phyloP scores from a whole-genome alignment of 2,329 filamentous ascomycete genomes.

The Sclerotinia spermophila region DNA sequence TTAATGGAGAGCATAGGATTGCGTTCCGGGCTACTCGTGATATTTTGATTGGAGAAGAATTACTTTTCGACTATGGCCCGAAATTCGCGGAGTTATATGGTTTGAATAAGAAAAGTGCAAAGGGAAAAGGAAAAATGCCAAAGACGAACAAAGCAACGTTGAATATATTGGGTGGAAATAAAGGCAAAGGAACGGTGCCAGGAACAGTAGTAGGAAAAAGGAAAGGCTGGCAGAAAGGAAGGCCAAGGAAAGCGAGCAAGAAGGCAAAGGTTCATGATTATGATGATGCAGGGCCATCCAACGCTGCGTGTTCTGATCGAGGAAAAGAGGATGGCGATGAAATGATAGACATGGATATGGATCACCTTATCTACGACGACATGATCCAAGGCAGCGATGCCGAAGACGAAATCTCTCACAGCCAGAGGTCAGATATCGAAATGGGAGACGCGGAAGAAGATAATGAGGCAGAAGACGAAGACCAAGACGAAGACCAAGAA shows the following conservation, averaged over 20 bases:
- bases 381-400: not conserved
- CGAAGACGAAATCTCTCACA: not conserved
- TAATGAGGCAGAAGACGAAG: not conserved
- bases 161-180: slow-evolving; percentile 25
- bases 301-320: not conserved
- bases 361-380: not conserved
- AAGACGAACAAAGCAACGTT: slow-evolving; percentile 26
- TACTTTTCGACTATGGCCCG: slow-evolving; percentile 79
- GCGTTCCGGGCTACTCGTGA: slow-evolving; percentile 66
- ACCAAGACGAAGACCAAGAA: not conserved
- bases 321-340: slow-evolving; percentile 6
- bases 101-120: slow-evolving; percentile 46
- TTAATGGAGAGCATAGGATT: slow-evolving; percentile 73
- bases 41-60: slow-evolving; percentile 68
- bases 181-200: slow-evolving; percentile 5
- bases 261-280: slow-evolving; percentile 4
- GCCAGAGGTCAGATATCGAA: not conserved
- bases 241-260: slow-evolving; percentile 21
- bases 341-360: not conserved
- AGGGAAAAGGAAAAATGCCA: slow-evolving; percentile 14
- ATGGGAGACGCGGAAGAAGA: not conserved
- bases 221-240: slow-evolving; percentile 12
- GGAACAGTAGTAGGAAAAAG: slow-evolving; percentile 3
- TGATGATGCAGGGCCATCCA: not conserved
- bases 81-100: slow-evolving; percentile 54